Evolutionary conservation across 139 green algal species (phyloP).

Genomic region (Asterochloris erici): DNA sequence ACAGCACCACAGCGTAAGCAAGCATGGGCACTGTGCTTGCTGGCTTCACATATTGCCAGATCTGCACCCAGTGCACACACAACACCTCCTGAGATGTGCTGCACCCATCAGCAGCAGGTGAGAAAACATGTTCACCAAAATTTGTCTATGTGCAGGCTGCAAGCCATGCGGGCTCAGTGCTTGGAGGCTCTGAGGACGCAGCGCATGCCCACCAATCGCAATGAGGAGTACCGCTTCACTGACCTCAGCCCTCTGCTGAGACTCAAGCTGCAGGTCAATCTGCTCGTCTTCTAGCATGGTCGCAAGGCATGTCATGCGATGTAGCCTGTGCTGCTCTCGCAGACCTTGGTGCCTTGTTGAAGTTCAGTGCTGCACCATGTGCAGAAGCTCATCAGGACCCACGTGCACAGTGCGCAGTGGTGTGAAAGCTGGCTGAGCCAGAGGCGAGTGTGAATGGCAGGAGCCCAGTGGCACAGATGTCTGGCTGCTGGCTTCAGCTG

Average conservation of each 20-base stretch:
- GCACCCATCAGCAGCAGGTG: not conserved
- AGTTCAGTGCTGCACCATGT: not conserved
- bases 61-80: too few relatives aligned
- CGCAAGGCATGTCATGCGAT: not conserved
- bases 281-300: not conserved
- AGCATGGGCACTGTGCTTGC: too few relatives aligned
- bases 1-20: too few relatives aligned
- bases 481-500: not conserved
- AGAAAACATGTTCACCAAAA: not conserved
- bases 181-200: slow-evolving; percentile 40
- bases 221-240: slow-evolving; percentile 87
- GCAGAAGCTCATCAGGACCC: not conserved
- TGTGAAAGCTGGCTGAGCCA: too few relatives aligned
- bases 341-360: not conserved
- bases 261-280: slow-evolving; percentile 20
- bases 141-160: slow-evolving; percentile 25
- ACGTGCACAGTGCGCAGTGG: too few relatives aligned
- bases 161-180: slow-evolving; percentile 32
- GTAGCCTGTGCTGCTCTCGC: not conserved
- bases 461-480: too few relatives aligned
- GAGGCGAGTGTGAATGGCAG: too few relatives aligned
- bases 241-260: slow-evolving; percentile 62
- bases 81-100: too few relatives aligned
- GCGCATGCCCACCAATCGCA: slow-evolving; percentile 73
- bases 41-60: too few relatives aligned